These are phyloP conservation scores for Dictyostelium capitatum DNA, from an alignment of 78 protist genomes.

Conservation along the genomic window DNA sequence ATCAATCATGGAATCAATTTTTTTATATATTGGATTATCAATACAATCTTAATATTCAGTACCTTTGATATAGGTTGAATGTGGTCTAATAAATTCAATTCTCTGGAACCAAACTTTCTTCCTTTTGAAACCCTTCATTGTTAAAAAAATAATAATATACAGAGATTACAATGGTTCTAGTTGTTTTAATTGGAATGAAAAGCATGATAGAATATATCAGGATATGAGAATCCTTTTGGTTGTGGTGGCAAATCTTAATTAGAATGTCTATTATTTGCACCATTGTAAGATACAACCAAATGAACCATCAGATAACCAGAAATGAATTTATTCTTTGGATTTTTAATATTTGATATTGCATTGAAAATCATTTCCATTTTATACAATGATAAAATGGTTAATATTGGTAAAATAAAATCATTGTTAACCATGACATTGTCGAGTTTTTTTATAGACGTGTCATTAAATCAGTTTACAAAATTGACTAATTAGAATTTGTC, in stretches of 20 bases:
- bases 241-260: conserved; percentile 55
- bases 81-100: conserved; percentile 21
- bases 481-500: not conserved
- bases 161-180: conserved; percentile 32
- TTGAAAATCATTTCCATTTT: not conserved
- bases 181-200: conserved; percentile 17
- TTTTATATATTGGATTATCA: not conserved
- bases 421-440: not conserved
- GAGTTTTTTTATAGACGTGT: not conserved
- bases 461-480: not conserved
- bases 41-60: conserved; percentile 17
- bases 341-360: not conserved
- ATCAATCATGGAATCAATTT: not conserved
- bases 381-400: not conserved
- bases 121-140: no score
- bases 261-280: conserved; percentile 63
- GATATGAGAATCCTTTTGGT: conserved; percentile 49
- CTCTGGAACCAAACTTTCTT: conserved; percentile 45
- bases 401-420: not conserved
- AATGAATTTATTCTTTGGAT: no score
- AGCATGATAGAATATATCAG: conserved; percentile 64
- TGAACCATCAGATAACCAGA: conserved; percentile 61
- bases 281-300: conserved; percentile 19
- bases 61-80: conserved; percentile 20
- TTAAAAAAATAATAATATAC: no score